These are phyloP conservation scores for Pythium oligandrum DNA, from an alignment of 352 stramenopile species.

Conservation along the genomic window DNA sequence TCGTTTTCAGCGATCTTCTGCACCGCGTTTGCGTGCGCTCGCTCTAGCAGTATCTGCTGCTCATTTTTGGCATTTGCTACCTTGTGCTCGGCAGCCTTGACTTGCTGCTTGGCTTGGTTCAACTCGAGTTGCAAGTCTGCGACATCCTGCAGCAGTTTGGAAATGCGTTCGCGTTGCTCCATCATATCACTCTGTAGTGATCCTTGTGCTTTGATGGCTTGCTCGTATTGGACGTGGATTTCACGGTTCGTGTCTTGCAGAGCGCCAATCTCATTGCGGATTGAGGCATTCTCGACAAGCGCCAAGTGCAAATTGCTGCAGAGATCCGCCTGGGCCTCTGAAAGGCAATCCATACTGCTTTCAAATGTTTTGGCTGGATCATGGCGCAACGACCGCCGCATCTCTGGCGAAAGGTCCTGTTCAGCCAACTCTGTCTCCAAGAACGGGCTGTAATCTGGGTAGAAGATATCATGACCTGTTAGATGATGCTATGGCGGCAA, in stretches of 20 bases:
- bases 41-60: conserved; percentile 38
- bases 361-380: conserved; percentile 32
- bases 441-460: conserved; percentile 65
- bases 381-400: conserved; percentile 10
- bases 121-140: conserved; percentile 30
- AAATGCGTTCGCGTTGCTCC: conserved; percentile 33
- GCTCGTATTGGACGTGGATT: conserved; percentile 24
- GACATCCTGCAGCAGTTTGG: conserved; percentile 38
- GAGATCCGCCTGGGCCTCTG: conserved; percentile 54
- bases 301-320: conserved; percentile 60
- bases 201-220: conserved; percentile 24
- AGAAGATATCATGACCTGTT: too few relatives aligned
- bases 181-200: conserved; percentile 27
- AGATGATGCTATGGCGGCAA: too few relatives aligned
- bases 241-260: conserved; percentile 53
- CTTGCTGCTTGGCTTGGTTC: conserved; percentile 25
- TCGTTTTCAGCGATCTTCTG: conserved; percentile 56
- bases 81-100: conserved; percentile 30
- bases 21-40: conserved; percentile 37
- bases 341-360: conserved; percentile 48
- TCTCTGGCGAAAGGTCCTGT: conserved; percentile 15
- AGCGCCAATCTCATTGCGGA: conserved; percentile 58
- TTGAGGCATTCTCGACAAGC: conserved; percentile 68
- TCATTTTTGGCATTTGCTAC: conserved; percentile 31
- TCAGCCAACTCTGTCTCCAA: conserved; percentile 53